These are phyloP conservation scores for Hamigera avellanea DNA, from an alignment of 495 filamentous ascomycete genomes.

Conservation along the genomic window DNA sequence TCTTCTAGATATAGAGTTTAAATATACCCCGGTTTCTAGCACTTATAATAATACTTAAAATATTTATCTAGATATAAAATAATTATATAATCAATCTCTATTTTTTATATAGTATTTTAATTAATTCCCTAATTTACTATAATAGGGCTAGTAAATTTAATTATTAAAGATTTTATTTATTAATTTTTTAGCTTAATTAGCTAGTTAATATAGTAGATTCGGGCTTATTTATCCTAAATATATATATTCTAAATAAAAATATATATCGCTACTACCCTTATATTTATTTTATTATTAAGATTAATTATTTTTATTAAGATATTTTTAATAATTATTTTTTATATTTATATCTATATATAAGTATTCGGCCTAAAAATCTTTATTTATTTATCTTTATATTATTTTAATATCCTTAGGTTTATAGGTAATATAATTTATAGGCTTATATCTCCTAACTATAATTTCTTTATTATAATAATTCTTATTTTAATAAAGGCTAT, in stretches of 20 bases:
- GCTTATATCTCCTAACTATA: conserved; percentile 6
- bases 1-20: conserved; percentile 4
- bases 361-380: conserved; percentile 2
- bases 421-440: conserved; percentile 2
- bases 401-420: conserved; percentile 4
- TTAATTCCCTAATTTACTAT: conserved; percentile 8
- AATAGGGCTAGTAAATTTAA: conserved; percentile 10
- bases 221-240: conserved; percentile 3
- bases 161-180: conserved; percentile 6
- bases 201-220: conserved; percentile 6
- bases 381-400: conserved; percentile 2
- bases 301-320: conserved; percentile 4
- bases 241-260: not conserved
- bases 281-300: not conserved
- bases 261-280: conserved; percentile 1
- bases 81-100: conserved; percentile 1
- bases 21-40: conserved; percentile 10
- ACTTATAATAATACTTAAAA: conserved; percentile 8
- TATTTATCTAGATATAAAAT: conserved; percentile 6
- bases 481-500: conserved; percentile 1
- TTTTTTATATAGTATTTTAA: conserved; percentile 3
- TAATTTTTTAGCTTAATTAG: conserved; percentile 1
- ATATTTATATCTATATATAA: conserved; percentile 6
- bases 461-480: conserved; percentile 5
- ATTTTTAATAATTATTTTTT: conserved; percentile 7